Base-by-base conservation (phyloP, 1,284 basidiomycete species). In the Agroathelia rolfsii region DNA sequence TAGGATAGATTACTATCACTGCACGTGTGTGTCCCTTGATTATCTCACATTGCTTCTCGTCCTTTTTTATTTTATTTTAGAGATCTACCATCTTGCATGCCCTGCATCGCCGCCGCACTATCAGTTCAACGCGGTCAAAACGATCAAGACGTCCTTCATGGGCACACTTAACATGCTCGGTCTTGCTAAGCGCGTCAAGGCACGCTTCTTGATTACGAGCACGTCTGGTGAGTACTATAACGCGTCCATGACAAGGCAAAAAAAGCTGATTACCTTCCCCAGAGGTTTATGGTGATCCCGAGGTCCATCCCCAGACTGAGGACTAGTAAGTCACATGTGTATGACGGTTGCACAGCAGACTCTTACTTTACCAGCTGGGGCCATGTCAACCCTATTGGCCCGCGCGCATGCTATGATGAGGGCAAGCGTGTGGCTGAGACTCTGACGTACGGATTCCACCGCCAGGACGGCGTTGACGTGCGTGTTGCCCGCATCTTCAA, bases 111-210 rank as follows among this genome's bases (percentile, higher is more conserved):
- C 92, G 19, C 86, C 88, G 34, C 89, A 93, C 55, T 94, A 95
- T 59, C 90, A 95, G 54, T 87, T 83, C 58, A 92, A 95, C 60
- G 81, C 90, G 6, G 82, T 96, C 45, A 95, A 96, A 62, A 96
- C 92, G 12, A 77, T 97, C 64, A 97, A 97, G 62, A 97, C 94
- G 1, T 94, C 90, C 17, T 98, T 98, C 62, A 76, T 93, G 71
- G 94, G 94, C 30, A 93, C 92, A 5, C 64, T 94, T 44, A 97
- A 98, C 64, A 94, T 96, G 88, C 81, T 98, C 30, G 94, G 89
- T 39, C 72, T 98, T n/a, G 94, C 94, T 9, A 97, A 96, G 61
- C 85, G 92, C 40, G 90, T 84, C 34, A 96, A 96, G 59, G 94
- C 94, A 7, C 77, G 93, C 34, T 97, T 98, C 72, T 66, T 98